Conservation (phyloP, 768 basidiomycete genomes). For the Termitomyces sp. region DNA sequence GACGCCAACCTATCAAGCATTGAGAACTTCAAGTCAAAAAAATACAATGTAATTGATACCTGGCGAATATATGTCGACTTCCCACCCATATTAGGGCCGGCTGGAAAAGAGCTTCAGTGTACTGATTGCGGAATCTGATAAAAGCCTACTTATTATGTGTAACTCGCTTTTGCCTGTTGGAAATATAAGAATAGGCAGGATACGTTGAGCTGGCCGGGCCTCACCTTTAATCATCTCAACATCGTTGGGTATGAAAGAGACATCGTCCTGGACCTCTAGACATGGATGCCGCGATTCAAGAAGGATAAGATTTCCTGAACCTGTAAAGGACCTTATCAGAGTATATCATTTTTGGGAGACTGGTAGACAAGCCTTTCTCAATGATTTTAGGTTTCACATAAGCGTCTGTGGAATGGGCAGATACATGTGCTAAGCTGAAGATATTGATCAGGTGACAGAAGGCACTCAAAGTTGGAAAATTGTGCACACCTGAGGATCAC, state of each 20-base stretch:
- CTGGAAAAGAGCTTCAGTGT: constrained; percentile 27
- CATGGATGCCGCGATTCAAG: constrained; percentile 93
- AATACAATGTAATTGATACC: constrained; percentile 31
- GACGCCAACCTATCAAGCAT: constrained; percentile 65
- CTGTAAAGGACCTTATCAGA: constrained; percentile 31
- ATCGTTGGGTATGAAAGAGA: constrained; percentile 94
- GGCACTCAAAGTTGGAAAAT: background rate
- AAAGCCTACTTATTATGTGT: constrained; percentile 78
- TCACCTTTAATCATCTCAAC: constrained; percentile 88
- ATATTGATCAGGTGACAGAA: background rate
- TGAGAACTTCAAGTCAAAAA: background rate
- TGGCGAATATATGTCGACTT: constrained; percentile 97
- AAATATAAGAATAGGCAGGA: background rate
- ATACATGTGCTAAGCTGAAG: constrained; percentile 87
- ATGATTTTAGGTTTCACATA: constrained; percentile 84
- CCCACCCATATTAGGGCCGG: constrained; percentile 99
- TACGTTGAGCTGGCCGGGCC: constrained; percentile 7
- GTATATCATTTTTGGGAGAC: background rate
- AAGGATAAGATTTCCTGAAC: constrained; percentile 74
- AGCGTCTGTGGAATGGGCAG: constrained; percentile 77
- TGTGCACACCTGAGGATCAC: constrained; percentile 76
- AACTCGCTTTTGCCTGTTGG: constrained; percentile 78
- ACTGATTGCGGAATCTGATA: background rate
- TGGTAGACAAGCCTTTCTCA: constrained; percentile 52
- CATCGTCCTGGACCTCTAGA: constrained; percentile 92